Percentiles rank a stretch among this genome's conserved stretches.
Evolutionary conservation across 2,329 filamentous ascomycete genomes (phyloP).

Genomic region (Fusarium sarcochroum): DNA sequence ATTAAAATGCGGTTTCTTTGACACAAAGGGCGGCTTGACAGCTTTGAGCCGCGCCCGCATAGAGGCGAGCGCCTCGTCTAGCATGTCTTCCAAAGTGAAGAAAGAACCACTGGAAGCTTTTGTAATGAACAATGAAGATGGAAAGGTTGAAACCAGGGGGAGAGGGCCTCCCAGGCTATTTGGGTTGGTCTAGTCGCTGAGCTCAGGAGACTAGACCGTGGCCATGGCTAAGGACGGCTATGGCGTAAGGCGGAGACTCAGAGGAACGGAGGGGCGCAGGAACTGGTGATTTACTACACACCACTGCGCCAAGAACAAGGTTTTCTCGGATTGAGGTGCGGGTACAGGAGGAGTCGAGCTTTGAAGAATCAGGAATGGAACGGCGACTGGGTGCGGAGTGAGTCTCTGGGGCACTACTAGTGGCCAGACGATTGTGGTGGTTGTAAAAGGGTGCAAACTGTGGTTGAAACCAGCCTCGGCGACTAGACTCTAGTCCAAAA

Average conservation of each 20-base stretch:
- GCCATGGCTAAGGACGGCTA: constrained; percentile 33
- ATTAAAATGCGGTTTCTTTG: constrained; percentile 78
- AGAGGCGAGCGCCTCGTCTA: constrained; percentile 52
- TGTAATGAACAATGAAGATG: constrained; percentile 27
- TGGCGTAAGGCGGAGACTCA: constrained; percentile 28
- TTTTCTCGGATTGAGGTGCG: constrained; percentile 24
- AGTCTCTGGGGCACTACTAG: constrained; percentile 30
- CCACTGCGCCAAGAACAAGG: constrained; percentile 32
- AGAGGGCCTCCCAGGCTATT: constrained; percentile 31
- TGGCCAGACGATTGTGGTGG: constrained; percentile 28
- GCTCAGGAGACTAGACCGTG: constrained; percentile 27
- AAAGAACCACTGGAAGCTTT: constrained; percentile 14
- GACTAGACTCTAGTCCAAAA: constrained; percentile 22
- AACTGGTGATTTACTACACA: constrained; percentile 33
- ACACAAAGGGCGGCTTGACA: constrained; percentile 69
- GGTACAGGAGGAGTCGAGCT: constrained; percentile 3
- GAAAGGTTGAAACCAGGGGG: constrained; percentile 32
- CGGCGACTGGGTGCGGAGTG: constrained; percentile 21
- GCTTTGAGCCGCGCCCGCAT: constrained; percentile 61
- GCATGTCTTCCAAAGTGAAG: constrained; percentile 48
- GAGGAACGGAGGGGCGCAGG: constrained; percentile 20
- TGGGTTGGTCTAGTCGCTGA: constrained; percentile 34
- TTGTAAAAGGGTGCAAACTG: constrained; percentile 15
- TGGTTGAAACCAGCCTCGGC: constrained; percentile 13
- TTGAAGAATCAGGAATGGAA: constrained; percentile 14